These are phyloP conservation scores for Suhomyces guaymorum DNA, from an alignment of 1,139 yeast species.

Conservation along the genomic window DNA sequence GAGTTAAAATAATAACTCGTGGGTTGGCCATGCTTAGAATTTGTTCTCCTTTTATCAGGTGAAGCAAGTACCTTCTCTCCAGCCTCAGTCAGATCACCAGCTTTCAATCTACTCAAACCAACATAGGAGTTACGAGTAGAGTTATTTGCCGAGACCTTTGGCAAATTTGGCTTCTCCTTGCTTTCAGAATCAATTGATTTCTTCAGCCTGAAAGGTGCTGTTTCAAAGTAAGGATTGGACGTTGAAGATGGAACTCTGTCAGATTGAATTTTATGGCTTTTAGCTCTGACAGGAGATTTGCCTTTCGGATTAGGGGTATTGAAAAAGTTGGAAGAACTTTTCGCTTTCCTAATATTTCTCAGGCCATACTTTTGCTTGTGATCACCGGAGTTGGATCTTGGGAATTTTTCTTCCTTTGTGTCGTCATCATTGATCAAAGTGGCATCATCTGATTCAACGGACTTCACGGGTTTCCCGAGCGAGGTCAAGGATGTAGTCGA, in stretches of 20 bases:
- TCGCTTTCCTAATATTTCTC: slow-evolving; percentile 32
- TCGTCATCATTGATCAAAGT: slow-evolving; percentile 19
- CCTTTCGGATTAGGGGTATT: slow-evolving; percentile 5
- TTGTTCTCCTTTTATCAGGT: slow-evolving; percentile 8
- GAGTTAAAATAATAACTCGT: slow-evolving; percentile 12
- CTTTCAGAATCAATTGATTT: background rate
- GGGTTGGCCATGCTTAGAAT: background rate
- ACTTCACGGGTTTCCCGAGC: slow-evolving; percentile 11
- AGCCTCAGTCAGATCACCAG: slow-evolving; percentile 16
- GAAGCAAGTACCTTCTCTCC: slow-evolving; percentile 1
- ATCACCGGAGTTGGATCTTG: slow-evolving; percentile 3
- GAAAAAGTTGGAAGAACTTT: slow-evolving; percentile 37
- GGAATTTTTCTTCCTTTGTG: background rate
- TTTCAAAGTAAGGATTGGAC: slow-evolving; percentile 30
- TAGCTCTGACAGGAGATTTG: slow-evolving; percentile 6
- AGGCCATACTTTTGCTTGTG: background rate
- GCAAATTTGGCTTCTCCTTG: slow-evolving; percentile 36
- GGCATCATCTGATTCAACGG: slow-evolving; percentile 10
- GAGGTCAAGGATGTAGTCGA: slow-evolving; percentile 33
- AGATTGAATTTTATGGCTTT: slow-evolving; percentile 22
- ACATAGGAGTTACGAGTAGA: slow-evolving; percentile 38
- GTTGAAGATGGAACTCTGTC: slow-evolving; percentile 27
- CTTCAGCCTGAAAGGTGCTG: slow-evolving; percentile 1
- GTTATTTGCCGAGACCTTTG: slow-evolving; percentile 31
- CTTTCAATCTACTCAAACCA: slow-evolving; percentile 44